Conservation (phyloP, 768 basidiomycete species). For the Auriscalpium vulgare region DNA sequence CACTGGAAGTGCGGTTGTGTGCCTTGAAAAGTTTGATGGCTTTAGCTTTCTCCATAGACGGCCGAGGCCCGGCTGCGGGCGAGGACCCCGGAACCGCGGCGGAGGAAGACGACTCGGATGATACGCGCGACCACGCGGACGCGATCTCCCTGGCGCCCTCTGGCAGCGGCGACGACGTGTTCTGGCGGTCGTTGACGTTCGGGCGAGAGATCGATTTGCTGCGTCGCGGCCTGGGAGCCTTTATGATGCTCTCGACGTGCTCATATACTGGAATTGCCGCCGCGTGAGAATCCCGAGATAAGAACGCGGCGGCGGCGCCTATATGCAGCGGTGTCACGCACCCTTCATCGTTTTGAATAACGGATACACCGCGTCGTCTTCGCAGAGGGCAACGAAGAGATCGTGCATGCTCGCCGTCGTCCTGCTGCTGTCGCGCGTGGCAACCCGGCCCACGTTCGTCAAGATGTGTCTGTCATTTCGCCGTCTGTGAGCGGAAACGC, state of each 20-base stretch:
- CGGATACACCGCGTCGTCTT: constrained; percentile 81
- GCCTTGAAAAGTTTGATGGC: constrained; percentile 49
- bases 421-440: constrained; percentile 78
- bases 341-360: constrained; percentile 85
- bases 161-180: constrained; percentile 8
- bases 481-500: constrained; percentile 5
- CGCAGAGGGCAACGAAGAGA: constrained; percentile 81
- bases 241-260: constrained; percentile 66
- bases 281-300: constrained; percentile 22
- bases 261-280: constrained; percentile 46
- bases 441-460: constrained; percentile 76
- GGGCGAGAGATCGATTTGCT: constrained; percentile 58
- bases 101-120: constrained; percentile 31
- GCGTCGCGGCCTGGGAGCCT: constrained; percentile 46
- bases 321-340: constrained; percentile 25
- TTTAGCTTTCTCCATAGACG: constrained; percentile 59
- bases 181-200: constrained; percentile 30
- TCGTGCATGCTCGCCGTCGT: constrained; percentile 71
- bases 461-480: constrained; percentile 62
- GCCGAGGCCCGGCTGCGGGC: constrained; percentile 26
- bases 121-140: constrained; percentile 25
- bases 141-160: constrained; percentile 17
- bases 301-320: constrained; percentile 7
- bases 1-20: constrained; percentile 31
- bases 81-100: constrained; percentile 12